Base-by-base conservation (phyloP, 768 basidiomycete genomes). In the Suillus subaureus region DNA sequence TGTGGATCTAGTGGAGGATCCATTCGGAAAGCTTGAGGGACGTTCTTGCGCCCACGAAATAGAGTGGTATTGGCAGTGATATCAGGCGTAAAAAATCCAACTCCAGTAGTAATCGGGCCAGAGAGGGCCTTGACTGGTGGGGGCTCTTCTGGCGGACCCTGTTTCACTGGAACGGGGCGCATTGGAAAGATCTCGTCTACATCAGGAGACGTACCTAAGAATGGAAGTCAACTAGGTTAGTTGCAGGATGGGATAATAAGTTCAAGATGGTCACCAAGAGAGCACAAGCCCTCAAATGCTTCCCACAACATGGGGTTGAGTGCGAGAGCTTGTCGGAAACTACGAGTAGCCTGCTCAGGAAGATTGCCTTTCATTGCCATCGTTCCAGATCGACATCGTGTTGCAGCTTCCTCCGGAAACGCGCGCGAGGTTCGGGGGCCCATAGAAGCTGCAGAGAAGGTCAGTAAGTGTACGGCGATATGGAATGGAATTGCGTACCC, bases 231-330 rank as follows among this genome's bases (percentile, higher is more conserved):
- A 60, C 65, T 72, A 65, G 70, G 68, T 65, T 66, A 71, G 67
- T 65, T 66, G 64, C 61, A 35, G 31, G 56, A 31, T 28, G 18
- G 13, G 58, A 42, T 35, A 67, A 45, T 31, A 63, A 64, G 42
- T 67, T n/a, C 28, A 56, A 66, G 43, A 61, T 64, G 67, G 82
- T 61, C 71, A 91, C 96, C 95, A 54, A 93, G 78, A 37, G 84
- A 78, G 74, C 95, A 97, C 40, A 97, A 76, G 0, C 93, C 94
- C 72, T 95, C 93, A 71, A 95, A 92, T 6, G 95, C 95, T 75
- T 97, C 95, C 94, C 94, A 97, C 62, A 96, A 78, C 74, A 93
- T 85, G 39, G 93, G 92, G 73, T 94, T 89, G 56, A 88, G 74
- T 16, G 81, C 75, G 66, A 97, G 81, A 33, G 94, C 91, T 65